Conservation (phyloP, 768 basidiomycete genomes). For the Amanita subjunquillea region DNA sequence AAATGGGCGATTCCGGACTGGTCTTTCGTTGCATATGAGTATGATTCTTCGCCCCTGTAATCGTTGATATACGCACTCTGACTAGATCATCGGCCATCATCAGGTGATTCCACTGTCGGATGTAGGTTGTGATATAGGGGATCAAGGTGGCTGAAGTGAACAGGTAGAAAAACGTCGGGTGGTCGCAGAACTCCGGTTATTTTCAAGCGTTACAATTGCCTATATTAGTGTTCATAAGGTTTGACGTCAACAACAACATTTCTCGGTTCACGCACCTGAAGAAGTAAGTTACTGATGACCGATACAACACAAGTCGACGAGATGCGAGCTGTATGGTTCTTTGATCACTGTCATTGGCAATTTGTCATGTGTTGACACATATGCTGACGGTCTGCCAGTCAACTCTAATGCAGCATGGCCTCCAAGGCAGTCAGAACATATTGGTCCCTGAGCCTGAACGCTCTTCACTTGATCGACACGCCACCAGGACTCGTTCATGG, state of each 20-base stretch:
- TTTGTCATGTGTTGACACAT: slow-evolving; percentile 4
- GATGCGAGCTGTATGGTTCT: not conserved
- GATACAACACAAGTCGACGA: not conserved
- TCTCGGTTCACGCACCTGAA: not conserved
- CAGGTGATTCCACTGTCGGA: not conserved
- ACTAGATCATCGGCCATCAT: not conserved
- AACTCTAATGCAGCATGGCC: not conserved
- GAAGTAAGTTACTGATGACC: not conserved
- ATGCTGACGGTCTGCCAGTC: not conserved
- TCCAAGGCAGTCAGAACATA: not conserved
- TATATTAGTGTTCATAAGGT: not conserved
- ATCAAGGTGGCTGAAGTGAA: not conserved
- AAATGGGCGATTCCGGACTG: not conserved
- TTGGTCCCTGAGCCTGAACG: not conserved
- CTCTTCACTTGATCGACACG: not conserved
- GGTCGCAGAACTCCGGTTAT: not conserved
- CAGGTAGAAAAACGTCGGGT: not conserved
- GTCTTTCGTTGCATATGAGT: not conserved
- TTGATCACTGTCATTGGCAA: not conserved
- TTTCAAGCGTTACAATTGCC: not conserved
- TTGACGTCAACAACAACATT: not conserved
- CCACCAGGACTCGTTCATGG: not conserved
- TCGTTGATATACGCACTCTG: not conserved
- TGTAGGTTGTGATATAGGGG: not conserved
- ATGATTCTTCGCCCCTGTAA: not conserved